phyloP scores from a whole-genome alignment of 78 protist species.

The Chrysochromulina tobinii region DNA sequence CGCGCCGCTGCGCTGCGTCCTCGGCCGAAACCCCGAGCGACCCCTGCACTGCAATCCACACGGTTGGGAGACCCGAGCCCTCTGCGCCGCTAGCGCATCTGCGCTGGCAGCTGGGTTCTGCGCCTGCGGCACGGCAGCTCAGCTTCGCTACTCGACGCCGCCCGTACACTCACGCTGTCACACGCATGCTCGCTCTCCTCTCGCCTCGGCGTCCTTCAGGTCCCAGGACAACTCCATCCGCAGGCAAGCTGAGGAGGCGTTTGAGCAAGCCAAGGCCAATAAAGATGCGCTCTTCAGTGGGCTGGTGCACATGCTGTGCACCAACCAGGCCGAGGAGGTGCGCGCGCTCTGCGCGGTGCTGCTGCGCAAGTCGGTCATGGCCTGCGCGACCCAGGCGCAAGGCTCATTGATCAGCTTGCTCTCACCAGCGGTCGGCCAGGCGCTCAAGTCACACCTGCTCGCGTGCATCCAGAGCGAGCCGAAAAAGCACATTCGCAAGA shows the following conservation, averaged over 20 bases:
- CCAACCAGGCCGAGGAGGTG: not conserved
- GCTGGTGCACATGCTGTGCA: not conserved
- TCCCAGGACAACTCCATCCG: not conserved
- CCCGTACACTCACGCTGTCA: no score
- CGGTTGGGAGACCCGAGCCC: no score
- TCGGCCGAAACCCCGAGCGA: no score
- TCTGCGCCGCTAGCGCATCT: no score
- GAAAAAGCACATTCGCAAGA: not conserved
- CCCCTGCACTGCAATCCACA: no score
- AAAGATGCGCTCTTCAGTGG: not conserved
- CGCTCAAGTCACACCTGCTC: not conserved
- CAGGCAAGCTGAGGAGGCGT: not conserved
- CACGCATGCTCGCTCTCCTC: no score
- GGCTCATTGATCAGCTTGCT: not conserved
- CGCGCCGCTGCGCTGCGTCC: no score
- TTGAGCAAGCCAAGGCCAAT: not conserved
- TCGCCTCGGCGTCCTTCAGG: not conserved
- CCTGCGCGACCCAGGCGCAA: not conserved
- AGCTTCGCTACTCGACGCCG: no score
- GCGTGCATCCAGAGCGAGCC: not conserved
- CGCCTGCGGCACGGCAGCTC: no score
- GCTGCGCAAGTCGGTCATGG: not conserved
- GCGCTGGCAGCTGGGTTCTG: no score
- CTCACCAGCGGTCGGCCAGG: not conserved
- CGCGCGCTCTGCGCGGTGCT: constrained; percentile 7